Evolutionary conservation across 306 rosid genomes (phyloP), one percentile per base, ranked within the genome.

Genomic region (Alnus glutinosa): DNA sequence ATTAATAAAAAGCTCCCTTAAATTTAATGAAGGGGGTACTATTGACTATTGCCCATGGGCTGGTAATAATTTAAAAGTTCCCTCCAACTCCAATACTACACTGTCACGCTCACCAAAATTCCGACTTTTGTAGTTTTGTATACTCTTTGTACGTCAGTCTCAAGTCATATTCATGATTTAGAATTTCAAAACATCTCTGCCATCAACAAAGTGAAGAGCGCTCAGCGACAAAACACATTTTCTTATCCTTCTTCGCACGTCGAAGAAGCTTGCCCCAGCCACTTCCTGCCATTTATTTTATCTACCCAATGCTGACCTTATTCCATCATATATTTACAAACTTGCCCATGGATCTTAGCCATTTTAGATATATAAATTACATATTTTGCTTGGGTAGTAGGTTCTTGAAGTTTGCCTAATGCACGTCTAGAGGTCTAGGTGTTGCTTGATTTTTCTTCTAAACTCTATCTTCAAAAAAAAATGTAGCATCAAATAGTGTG

Each of bases 61-160:
- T 37, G 48, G 28, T 9, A 16, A 15, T 42, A 49, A 49, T 2
- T 42, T 67, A 51, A 58, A 69, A 54, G 36, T 69, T 55, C 76
- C 84, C 76, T 75, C 76, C 83, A 30, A 47, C 32, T 52, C 37
- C 54, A 52, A 5, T 5, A 52, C 8, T 5, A 2, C 62, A 19
- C 14, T 34, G 71, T 74, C 76, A 55, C 84, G 84, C 69, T 46
- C 32, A 74, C 23, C 57, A 68, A 64, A 64, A 71, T 47, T 54
- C 75, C 69, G 76, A 80, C 80, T 55, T 23, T 23, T 23, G 28
- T 23, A 23, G 28, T 23, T 23, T 23, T 23, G 28, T 23, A 23
- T 23, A 23, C 28, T 23, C 28, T 23, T 23, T 23, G 28, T 23
- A 23, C 28, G 28, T 23, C 28, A 23, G 15, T 66, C 49, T 74